A percentile compares a stretch with the other conserved stretches of the same genome.
These are phyloP conservation scores for Apiospora phragmitis DNA, from an alignment of 2,329 filamentous ascomycete genomes.

Conservation along the genomic window DNA sequence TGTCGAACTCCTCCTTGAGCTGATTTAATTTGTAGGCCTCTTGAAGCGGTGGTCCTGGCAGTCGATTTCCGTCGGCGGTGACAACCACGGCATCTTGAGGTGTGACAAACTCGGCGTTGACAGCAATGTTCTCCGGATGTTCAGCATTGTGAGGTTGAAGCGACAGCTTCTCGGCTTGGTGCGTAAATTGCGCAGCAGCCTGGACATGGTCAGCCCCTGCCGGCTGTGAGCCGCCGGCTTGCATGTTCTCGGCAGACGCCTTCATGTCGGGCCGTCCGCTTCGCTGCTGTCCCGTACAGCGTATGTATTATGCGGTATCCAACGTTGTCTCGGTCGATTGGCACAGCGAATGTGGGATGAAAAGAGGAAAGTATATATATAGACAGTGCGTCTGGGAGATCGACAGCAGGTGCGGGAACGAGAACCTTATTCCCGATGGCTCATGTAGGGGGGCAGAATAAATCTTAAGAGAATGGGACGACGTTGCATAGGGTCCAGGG, in stretches of 20 bases:
- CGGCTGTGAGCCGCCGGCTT: slow-evolving; percentile 16
- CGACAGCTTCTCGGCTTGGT: slow-evolving; percentile 62
- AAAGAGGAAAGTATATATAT: not conserved
- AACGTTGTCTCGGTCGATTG: not conserved
- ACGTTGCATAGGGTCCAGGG: not conserved
- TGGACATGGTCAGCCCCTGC: slow-evolving; percentile 32
- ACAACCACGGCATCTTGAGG: slow-evolving; percentile 71
- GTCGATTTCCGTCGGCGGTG: slow-evolving; percentile 64
- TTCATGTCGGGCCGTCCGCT: slow-evolving; percentile 20
- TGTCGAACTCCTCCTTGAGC: slow-evolving; percentile 51
- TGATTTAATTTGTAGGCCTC: slow-evolving; percentile 72
- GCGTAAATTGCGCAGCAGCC: slow-evolving; percentile 56
- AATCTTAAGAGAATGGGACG: slow-evolving; percentile 8
- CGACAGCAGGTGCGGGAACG: not conserved
- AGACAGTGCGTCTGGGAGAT: not conserved
- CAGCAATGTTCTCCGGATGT: slow-evolving; percentile 39
- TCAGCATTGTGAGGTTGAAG: slow-evolving; percentile 34
- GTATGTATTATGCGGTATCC: not conserved
- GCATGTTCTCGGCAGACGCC: slow-evolving; percentile 17
- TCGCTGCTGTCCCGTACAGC: not conserved
- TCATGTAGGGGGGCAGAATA: not conserved
- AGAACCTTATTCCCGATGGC: not conserved
- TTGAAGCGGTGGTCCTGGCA: slow-evolving; percentile 68
- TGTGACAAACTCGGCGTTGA: slow-evolving; percentile 66
- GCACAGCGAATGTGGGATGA: not conserved